Evolutionary conservation across 1,284 basidiomycete species (phyloP).

Genomic region (Mycosarcoma mackinlayi): DNA sequence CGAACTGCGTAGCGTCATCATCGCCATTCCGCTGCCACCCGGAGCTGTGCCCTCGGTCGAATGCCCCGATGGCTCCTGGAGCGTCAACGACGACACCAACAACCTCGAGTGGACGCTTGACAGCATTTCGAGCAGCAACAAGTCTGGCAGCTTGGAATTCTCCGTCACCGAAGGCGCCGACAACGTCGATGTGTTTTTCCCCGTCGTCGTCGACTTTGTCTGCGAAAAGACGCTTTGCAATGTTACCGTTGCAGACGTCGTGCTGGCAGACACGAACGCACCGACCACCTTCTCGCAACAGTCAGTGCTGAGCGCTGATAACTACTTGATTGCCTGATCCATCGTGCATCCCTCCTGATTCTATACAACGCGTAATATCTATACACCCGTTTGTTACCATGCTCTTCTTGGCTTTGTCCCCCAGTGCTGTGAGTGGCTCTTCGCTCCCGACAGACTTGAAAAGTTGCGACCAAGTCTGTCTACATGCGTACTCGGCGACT

Average conservation of each 20-base stretch:
- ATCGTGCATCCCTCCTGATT: neutral
- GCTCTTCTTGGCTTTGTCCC: no score
- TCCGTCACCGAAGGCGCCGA: constrained; percentile 78
- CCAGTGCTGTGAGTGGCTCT: no score
- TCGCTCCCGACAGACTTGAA: no score
- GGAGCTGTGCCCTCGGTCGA: constrained; percentile 81
- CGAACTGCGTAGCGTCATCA: constrained; percentile 83
- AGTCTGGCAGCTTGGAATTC: constrained; percentile 78
- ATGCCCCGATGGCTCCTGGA: constrained; percentile 81
- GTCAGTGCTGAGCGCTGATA: constrained; percentile 69
- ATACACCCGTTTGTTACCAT: no score
- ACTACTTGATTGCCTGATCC: constrained; percentile 53
- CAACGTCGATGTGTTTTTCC: constrained; percentile 88
- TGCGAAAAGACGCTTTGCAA: constrained; percentile 77
- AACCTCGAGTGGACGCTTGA: constrained; percentile 86
- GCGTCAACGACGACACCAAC: constrained; percentile 80
- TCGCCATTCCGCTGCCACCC: constrained; percentile 89
- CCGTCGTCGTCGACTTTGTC: constrained; percentile 84
- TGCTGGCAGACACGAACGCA: constrained; percentile 74
- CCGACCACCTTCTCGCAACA: constrained; percentile 81
- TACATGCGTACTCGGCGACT: no score
- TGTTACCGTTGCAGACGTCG: constrained; percentile 71
- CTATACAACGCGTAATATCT: neutral
- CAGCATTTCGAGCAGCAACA: constrained; percentile 72
- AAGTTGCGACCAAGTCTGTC: no score